A percentile compares a stretch with the other conserved stretches of the same genome.
Conservation (phyloP, 805 yeast species). For the Yarrowia hollandica region DNA sequence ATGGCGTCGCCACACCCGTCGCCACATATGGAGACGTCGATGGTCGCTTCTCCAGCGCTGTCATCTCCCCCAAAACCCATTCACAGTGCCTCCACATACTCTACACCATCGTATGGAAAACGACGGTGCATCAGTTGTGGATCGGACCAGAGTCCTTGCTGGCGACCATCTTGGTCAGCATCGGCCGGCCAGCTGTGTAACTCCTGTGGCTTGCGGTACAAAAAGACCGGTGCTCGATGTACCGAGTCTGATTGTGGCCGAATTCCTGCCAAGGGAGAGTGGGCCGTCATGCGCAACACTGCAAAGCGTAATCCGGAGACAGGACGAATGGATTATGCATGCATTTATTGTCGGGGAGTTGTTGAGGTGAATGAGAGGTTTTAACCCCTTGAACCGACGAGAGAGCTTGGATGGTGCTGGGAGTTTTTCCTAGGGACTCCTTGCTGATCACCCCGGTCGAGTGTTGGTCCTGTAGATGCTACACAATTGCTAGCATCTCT, state of each 20-base stretch:
- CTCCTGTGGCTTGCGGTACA: conserved; percentile 92
- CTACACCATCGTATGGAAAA: conserved; percentile 29
- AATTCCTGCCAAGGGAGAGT: conserved; percentile 95
- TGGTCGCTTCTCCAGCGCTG: neutral
- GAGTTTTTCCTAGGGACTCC: too few relatives aligned
- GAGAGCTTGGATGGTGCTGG: too few relatives aligned
- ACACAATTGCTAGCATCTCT: neutral
- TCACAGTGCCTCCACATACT: neutral
- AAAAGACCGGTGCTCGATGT: conserved; percentile 92
- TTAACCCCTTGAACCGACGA: too few relatives aligned
- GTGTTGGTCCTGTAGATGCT: too few relatives aligned
- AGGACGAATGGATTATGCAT: conserved; percentile 43
- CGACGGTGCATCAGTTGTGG: conserved; percentile 89
- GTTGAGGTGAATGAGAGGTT: conserved; percentile 45
- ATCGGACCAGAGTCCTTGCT: conserved; percentile 89
- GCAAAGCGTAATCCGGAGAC: conserved; percentile 47
- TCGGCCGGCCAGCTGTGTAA: conserved; percentile 94
- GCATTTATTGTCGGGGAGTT: conserved; percentile 60
- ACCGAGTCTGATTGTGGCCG: conserved; percentile 70
- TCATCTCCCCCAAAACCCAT: conserved; percentile 6
- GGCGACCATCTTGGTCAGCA: conserved; percentile 97
- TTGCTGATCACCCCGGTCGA: too few relatives aligned
- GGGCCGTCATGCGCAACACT: conserved; percentile 73
- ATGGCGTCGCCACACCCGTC: conserved; percentile 11
- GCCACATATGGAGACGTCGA: conserved; percentile 8